Evolutionary conservation across 176 grass and related monocot species (phyloP), one percentile per base, ranked within the genome.

Genomic region (Tillandsia fasciculata): DNA sequence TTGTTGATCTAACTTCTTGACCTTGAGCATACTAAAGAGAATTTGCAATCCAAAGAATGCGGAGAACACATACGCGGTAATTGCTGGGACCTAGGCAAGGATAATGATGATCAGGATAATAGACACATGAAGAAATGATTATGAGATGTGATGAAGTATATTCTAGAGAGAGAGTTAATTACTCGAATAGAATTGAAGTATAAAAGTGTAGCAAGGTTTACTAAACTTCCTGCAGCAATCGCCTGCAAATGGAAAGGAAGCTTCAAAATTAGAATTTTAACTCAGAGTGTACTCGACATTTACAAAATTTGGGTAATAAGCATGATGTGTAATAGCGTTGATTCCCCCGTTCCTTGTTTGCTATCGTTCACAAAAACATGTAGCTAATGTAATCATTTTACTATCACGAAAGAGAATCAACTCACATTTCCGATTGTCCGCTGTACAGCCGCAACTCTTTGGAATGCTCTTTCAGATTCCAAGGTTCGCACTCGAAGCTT

Each of bases 341-440:
- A 57, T 15, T 57, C 13, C 4, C 33, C 33, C 4, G 33, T 42
- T 42, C 33, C 5, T 6, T 8, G 33, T 42, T 42, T 42, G 33
- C 33, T 42, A 42, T 42, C 33, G 33, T 42, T 42, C 33, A 42
- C 33, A 42, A 42, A 42, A 42, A 42, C 7, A 6, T 7, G 33
- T 7, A 42, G 33, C 33, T 42, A 57, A 17, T 51, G 9, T 65
- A 20, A 50, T 70, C 64, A 18, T 49, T 53, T 56, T 71, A 11
- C 12, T 71, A 83, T 2, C 61, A 49, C 3, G 29, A 76, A 66
- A 67, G 64, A 2, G 1, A 58, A 63, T 64, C 68, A 75, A 81
- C 94, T 93, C 87, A 99, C 94, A 72, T 81, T 89, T 85, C 94
- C 94, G 68, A 93, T 93, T 70, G 89, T 93, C 81, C 86, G 92